These are phyloP conservation scores for Penicillium olsonii DNA, from an alignment of 2,329 filamentous ascomycete genomes.

Conservation along the genomic window DNA sequence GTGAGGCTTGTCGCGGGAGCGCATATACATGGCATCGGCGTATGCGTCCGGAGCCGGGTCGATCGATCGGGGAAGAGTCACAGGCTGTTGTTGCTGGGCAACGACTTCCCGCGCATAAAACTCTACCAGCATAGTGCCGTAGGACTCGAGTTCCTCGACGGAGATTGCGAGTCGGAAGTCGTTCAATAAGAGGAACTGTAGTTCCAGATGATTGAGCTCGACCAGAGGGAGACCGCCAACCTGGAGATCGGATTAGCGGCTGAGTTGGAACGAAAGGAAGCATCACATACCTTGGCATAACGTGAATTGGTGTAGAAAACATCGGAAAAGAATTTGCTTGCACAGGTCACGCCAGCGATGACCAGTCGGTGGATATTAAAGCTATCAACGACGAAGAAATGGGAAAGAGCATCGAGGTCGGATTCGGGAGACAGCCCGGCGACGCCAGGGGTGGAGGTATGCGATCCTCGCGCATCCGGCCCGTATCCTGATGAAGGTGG, in stretches of 20 bases:
- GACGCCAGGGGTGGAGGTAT: constrained; percentile 34
- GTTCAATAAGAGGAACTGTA: constrained; percentile 93
- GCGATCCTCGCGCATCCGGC: constrained; percentile 35
- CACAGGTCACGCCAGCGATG: constrained; percentile 95
- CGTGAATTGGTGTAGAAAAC: constrained; percentile 99
- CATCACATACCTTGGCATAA: constrained; percentile 84
- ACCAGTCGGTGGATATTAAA: constrained; percentile 98
- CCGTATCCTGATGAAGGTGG: constrained; percentile 40
- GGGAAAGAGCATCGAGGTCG: constrained; percentile 58
- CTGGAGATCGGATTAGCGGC: constrained; percentile 49
- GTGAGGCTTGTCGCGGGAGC: constrained; percentile 28
- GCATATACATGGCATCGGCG: constrained; percentile 38
- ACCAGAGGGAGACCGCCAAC: constrained; percentile 89
- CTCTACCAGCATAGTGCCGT: constrained; percentile 97
- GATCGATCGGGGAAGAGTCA: constrained; percentile 22
- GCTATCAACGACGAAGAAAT: constrained; percentile 94
- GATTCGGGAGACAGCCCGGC: constrained; percentile 38
- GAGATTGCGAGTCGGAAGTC: constrained; percentile 93
- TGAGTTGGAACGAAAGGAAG: neutral
- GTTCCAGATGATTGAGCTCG: constrained; percentile 92
- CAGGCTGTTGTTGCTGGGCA: constrained; percentile 49
- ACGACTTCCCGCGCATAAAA: constrained; percentile 94
- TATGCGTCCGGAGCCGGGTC: constrained; percentile 19
- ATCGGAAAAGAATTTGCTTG: constrained; percentile 98
- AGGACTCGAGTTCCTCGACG: constrained; percentile 93